Percentiles rank a stretch among this genome's conserved stretches.
Evolutionary conservation across 1,139 yeast genomes (phyloP).

Genomic region (Scheffersomyces quercinus): DNA sequence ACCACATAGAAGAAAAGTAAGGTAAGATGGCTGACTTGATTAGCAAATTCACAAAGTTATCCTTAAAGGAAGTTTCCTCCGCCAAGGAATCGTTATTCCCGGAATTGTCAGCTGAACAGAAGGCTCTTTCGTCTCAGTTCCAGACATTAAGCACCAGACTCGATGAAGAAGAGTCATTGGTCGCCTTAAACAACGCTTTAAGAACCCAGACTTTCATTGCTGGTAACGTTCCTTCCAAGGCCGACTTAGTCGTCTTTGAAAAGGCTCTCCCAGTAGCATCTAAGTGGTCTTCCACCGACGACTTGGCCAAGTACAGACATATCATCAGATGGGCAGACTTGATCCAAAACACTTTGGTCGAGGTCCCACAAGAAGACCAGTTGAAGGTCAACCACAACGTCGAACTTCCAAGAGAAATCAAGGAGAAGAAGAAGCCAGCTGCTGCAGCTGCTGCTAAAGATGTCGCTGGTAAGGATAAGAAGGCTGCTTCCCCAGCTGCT

Average conservation of each 20-base stretch:
- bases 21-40: conserved; percentile 44
- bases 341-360: conserved; percentile 66
- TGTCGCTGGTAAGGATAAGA: conserved; percentile 12
- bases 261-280: conserved; percentile 61
- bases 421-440: conserved; percentile 51
- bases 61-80: conserved; percentile 33
- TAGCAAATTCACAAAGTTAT: conserved; percentile 39
- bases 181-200: conserved; percentile 66
- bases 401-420: conserved; percentile 59
- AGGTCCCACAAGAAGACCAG: conserved; percentile 54
- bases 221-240: conserved; percentile 62
- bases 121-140: conserved; percentile 84
- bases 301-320: conserved; percentile 66
- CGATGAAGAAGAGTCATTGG: conserved; percentile 54
- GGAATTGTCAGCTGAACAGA: conserved; percentile 47
- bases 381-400: conserved; percentile 58
- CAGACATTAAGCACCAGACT: conserved; percentile 65
- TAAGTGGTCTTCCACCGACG: conserved; percentile 56
- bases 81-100: conserved; percentile 33
- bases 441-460: conserved; percentile 8
- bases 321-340: conserved; percentile 89
- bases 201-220: conserved; percentile 69
- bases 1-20: neutral
- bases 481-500: conserved; percentile 13
- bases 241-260: conserved; percentile 70